A percentile compares a stretch with the other conserved stretches of the same genome.
Evolutionary conservation across 441 rosid species (phyloP).

Genomic region (Iberis amara): DNA sequence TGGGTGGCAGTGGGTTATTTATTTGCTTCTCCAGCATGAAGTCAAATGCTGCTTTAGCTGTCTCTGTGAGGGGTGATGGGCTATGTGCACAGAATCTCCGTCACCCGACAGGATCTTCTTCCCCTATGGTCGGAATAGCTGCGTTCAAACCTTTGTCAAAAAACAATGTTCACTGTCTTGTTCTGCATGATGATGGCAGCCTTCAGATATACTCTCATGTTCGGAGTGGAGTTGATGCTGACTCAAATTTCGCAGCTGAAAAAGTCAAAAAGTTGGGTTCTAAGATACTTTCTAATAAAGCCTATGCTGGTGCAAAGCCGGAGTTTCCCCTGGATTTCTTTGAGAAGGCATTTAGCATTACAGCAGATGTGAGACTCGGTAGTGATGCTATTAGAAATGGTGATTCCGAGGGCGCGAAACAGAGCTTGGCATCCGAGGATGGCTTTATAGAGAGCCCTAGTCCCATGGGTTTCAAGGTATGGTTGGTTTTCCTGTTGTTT

Average conservation of each 20-base stretch:
- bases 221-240: slow-evolving; percentile 62
- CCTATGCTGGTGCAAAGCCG: slow-evolving; percentile 76
- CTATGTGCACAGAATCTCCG: slow-evolving; percentile 78
- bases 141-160: slow-evolving; percentile 97
- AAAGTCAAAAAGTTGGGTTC: slow-evolving; percentile 87
- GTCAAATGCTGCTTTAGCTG: slow-evolving; percentile 72
- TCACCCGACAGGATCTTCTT: slow-evolving; percentile 80
- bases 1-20: slow-evolving; percentile 77
- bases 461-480: slow-evolving; percentile 94
- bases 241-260: slow-evolving; percentile 68
- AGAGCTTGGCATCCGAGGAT: slow-evolving; percentile 88
- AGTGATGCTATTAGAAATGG: slow-evolving; percentile 96
- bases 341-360: slow-evolving; percentile 93
- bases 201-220: slow-evolving; percentile 92
- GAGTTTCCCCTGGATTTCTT: slow-evolving; percentile 99
- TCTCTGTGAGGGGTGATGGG: slow-evolving; percentile 60
- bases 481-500: slow-evolving; percentile 16
- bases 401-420: slow-evolving; percentile 95
- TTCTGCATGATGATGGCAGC: slow-evolving; percentile 99
- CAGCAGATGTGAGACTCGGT: slow-evolving; percentile 90
- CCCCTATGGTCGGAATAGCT: slow-evolving; percentile 87
- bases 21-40: slow-evolving; percentile 79
- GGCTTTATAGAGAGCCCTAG: slow-evolving; percentile 94
- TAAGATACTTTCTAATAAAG: slow-evolving; percentile 83
- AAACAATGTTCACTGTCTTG: slow-evolving; percentile 91